phyloP scores from a whole-genome alignment of 2,329 filamentous ascomycete species.

The Fusarium sublunatum region DNA sequence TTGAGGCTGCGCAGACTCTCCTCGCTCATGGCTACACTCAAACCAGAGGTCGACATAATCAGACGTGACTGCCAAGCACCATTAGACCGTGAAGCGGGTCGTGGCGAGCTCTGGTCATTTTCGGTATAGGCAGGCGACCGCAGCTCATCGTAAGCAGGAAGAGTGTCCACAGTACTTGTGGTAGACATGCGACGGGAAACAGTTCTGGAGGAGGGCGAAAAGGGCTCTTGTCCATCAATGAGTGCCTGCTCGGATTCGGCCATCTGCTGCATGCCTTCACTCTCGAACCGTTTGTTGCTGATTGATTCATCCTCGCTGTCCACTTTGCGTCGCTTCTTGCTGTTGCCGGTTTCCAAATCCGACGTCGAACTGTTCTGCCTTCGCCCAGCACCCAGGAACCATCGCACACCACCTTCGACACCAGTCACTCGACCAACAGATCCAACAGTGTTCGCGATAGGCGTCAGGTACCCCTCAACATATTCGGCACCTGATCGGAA shows the following conservation, averaged over 20 bases:
- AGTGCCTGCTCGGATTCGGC: conserved; percentile 33
- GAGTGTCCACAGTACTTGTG: conserved; percentile 75
- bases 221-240: conserved; percentile 44
- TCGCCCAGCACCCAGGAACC: conserved; percentile 76
- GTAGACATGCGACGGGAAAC: conserved; percentile 68
- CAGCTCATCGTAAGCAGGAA: conserved; percentile 86
- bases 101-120: conserved; percentile 51
- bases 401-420: conserved; percentile 86
- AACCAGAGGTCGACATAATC: conserved; percentile 88
- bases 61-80: conserved; percentile 81
- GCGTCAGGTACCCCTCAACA: conserved; percentile 87
- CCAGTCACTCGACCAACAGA: conserved; percentile 86
- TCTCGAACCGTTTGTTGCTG: conserved; percentile 48
- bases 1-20: conserved; percentile 86
- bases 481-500: conserved; percentile 92
- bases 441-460: conserved; percentile 86
- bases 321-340: conserved; percentile 69
- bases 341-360: conserved; percentile 59
- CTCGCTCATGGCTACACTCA: conserved; percentile 91
- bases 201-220: conserved; percentile 44
- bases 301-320: conserved; percentile 53
- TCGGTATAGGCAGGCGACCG: conserved; percentile 81
- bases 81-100: conserved; percentile 47
- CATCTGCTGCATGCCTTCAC: conserved; percentile 46
- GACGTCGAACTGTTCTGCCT: conserved; percentile 61